These are phyloP conservation scores for Paramarasmius palmivorus DNA, from an alignment of 1,284 basidiomycete genomes.

Conservation along the genomic window DNA sequence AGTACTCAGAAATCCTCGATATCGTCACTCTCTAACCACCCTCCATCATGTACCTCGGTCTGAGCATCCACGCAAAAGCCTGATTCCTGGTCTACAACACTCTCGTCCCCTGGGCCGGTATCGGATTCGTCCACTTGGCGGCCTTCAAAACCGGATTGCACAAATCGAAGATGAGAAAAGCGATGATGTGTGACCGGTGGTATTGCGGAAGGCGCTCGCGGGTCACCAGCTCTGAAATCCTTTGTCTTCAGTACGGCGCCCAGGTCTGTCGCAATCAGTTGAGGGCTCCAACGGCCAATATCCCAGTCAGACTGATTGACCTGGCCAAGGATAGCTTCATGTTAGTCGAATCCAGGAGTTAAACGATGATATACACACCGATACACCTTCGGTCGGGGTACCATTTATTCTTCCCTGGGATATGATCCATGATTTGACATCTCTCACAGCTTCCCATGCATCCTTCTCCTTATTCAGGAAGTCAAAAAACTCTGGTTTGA, in stretches of 20 bases:
- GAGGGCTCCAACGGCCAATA: constrained; percentile 52
- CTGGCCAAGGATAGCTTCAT: constrained; percentile 9
- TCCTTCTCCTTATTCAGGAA: constrained; percentile 52
- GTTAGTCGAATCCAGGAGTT: no score
- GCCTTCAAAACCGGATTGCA: constrained; percentile 17
- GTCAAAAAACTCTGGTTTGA: constrained; percentile 76
- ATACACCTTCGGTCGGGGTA: constrained; percentile 4
- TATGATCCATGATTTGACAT: constrained; percentile 59
- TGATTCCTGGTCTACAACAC: constrained; percentile 23
- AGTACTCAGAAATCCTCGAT: constrained; percentile 63
- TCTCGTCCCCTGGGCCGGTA: constrained; percentile 26
- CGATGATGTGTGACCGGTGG: constrained; percentile 34
- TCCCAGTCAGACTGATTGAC: constrained; percentile 22
- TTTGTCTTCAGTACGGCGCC: constrained; percentile 56
- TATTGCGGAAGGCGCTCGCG: not conserved
- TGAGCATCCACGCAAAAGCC: constrained; percentile 21
- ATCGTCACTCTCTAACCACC: constrained; percentile 69
- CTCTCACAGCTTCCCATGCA: constrained; percentile 56
- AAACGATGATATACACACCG: not conserved
- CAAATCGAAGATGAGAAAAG: constrained; percentile 59
- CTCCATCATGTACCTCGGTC: constrained; percentile 30
- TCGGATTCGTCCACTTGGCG: constrained; percentile 43
- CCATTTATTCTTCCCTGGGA: constrained; percentile 26
- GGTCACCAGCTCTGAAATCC: constrained; percentile 26
- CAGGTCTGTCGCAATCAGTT: constrained; percentile 56